Evolutionary conservation across 2,329 filamentous ascomycete genomes (phyloP).

Genomic region (Pestalotiopsis fici): DNA sequence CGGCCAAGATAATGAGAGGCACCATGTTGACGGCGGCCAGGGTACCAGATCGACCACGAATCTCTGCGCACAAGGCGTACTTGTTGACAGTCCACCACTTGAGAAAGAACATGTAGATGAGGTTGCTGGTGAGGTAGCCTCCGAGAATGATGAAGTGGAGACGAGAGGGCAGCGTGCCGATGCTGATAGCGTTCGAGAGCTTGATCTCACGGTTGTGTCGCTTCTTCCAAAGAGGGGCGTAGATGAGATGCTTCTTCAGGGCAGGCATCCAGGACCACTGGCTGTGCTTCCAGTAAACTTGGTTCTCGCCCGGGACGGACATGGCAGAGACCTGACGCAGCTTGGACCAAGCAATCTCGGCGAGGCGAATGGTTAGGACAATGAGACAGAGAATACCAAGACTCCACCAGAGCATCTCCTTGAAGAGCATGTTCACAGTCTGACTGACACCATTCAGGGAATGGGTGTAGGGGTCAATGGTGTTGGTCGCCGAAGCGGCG

Average conservation of each 20-base stretch:
- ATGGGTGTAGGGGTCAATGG: conserved; percentile 57
- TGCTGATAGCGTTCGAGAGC: conserved; percentile 55
- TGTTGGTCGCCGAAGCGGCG: conserved; percentile 35
- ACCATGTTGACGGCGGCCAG: conserved; percentile 90
- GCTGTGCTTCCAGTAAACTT: conserved; percentile 59
- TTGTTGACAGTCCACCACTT: conserved; percentile 60
- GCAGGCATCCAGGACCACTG: conserved; percentile 63
- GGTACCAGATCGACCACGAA: conserved; percentile 83
- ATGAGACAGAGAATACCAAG: conserved; percentile 56
- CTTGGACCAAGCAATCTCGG: conserved; percentile 56
- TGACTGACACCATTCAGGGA: conserved; percentile 64
- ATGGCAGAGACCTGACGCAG: conserved; percentile 62
- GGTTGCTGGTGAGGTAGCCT: conserved; percentile 60
- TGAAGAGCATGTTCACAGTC: conserved; percentile 56
- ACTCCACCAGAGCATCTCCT: conserved; percentile 60
- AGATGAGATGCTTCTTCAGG: conserved; percentile 63
- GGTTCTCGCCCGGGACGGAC: conserved; percentile 50
- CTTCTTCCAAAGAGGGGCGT: conserved; percentile 65
- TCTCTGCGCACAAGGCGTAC: conserved; percentile 72
- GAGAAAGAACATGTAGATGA: conserved; percentile 63
- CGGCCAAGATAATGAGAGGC: conserved; percentile 83
- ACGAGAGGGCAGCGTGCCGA: conserved; percentile 66
- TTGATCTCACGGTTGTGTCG: conserved; percentile 69
- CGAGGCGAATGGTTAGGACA: conserved; percentile 54
- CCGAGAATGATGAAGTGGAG: conserved; percentile 60